These are phyloP conservation scores for Torrubiella hemipterigena DNA, from an alignment of 2,329 filamentous ascomycete genomes.

Conservation along the genomic window DNA sequence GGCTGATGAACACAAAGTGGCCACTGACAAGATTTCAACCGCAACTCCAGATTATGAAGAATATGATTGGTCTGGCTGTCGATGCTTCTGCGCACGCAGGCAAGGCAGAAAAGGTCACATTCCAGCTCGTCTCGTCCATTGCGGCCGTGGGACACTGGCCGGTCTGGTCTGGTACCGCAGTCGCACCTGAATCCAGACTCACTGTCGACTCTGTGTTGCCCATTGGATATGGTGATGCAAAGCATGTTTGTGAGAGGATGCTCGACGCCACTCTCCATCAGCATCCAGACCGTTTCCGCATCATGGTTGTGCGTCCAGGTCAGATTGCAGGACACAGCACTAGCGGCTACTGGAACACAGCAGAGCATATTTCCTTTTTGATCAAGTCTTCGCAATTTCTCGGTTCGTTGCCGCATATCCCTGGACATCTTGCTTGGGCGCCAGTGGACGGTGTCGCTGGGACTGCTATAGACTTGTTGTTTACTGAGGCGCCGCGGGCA, in stretches of 20 bases:
- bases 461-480: neutral
- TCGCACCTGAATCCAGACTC: slow-evolving; percentile 30
- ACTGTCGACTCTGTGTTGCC: slow-evolving; percentile 25
- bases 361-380: neutral
- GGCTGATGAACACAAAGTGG: too few species aligned
- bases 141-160: slow-evolving; percentile 21
- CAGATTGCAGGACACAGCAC: slow-evolving; percentile 1
- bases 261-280: slow-evolving; percentile 32
- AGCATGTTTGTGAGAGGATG: slow-evolving; percentile 36
- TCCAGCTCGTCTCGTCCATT: slow-evolving; percentile 31
- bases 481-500: neutral
- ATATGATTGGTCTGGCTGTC: too few species aligned
- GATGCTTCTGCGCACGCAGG: too few species aligned
- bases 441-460: neutral
- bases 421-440: neutral
- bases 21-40: too few species aligned
- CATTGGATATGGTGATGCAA: slow-evolving; percentile 40
- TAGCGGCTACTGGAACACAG: slow-evolving; percentile 1
- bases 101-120: slow-evolving; percentile 18
- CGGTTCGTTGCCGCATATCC: neutral
- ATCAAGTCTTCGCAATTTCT: slow-evolving; percentile 1
- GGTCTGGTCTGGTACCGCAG: slow-evolving; percentile 9
- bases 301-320: slow-evolving; percentile 25
- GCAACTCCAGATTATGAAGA: too few species aligned
- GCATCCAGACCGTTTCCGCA: slow-evolving; percentile 25